Base-by-base conservation (phyloP, 2,329 filamentous ascomycete genomes). In the Aureobasidium sp. region DNA sequence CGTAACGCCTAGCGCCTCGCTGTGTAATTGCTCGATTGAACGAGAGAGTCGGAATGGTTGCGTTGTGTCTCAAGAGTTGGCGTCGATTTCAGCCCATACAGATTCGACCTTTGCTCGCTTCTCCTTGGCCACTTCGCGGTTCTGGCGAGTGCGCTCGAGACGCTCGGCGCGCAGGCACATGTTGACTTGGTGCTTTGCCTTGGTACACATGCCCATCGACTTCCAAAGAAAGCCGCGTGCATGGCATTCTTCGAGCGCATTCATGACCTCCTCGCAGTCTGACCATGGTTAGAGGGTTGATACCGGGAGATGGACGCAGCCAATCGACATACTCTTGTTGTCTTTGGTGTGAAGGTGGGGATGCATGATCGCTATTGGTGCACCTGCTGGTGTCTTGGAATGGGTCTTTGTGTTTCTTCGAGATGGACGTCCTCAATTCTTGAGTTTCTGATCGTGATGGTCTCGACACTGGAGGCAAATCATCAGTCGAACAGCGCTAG, bases 191-290 rank as follows among this genome's bases (percentile, higher is more conserved):
- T 85, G 81, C 76, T 99, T 99, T 65, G 88, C 84, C 44, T 87
- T 83, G 75, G 91, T 97, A 83, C 94, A 99, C 80, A 89, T 90
- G 62, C 94, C 94, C 65, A 90, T 79, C 1, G 90, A 87, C 77
- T 96, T 97, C 84, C 89, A 92, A 63, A 99, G 77, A 77, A 99
- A 99, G 61, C 94, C 94, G 64, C 84, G 84, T 36, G 90, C 89
- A 73, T 99, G 94, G 79, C 94, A 99, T 79, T 97, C 91, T 71
- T 97, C 94, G 68, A 99, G 90, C 52, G 90, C 89, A 56, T 82
- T 87, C 86, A 97, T 96, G 74, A 99, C 85, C 68, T 96, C 91
- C 76, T 93, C 90, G 83, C 94, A 99, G 71, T 88, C 94, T 99
- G 70, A 25, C n/a, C 15, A 5, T 14, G 3, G 52, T 63, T 48